Evolutionary conservation across 345 rosid species (phyloP).

Genomic region (Lepidium sativum): DNA sequence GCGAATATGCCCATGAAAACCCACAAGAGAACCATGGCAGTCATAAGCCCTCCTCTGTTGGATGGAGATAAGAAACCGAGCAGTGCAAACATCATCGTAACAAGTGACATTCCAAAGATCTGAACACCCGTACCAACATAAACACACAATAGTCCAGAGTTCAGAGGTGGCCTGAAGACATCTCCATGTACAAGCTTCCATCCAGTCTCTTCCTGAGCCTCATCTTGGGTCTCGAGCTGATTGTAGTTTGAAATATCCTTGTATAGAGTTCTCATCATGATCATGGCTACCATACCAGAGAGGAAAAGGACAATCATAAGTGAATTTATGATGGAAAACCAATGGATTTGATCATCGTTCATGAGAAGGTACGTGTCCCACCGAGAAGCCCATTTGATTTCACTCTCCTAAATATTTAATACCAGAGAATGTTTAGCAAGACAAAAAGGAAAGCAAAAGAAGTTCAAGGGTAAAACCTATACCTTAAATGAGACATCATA

Average conservation of each 20-base stretch:
- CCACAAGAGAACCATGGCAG: slow-evolving; percentile 98
- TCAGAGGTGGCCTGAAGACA: slow-evolving; percentile 82
- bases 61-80: slow-evolving; percentile 94
- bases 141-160: slow-evolving; percentile 78
- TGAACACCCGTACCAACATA: slow-evolving; percentile 95
- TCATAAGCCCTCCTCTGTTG: slow-evolving; percentile 97
- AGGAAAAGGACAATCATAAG: slow-evolving; percentile 95
- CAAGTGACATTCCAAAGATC: slow-evolving; percentile 85
- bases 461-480: background rate
- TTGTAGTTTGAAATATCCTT: slow-evolving; percentile 92
- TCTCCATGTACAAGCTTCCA: slow-evolving; percentile 99
- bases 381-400: slow-evolving; percentile 98
- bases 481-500: slow-evolving; percentile 93
- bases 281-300: slow-evolving; percentile 99
- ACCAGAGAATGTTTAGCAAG: background rate
- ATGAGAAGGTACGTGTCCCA: slow-evolving; percentile 98
- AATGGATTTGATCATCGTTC: slow-evolving; percentile 97
- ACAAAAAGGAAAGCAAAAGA: background rate
- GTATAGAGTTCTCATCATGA: slow-evolving; percentile 95
- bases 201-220: slow-evolving; percentile 97
- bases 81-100: slow-evolving; percentile 93
- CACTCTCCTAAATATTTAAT: slow-evolving; percentile 56
- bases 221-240: slow-evolving; percentile 97
- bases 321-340: slow-evolving; percentile 97
- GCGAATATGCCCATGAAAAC: slow-evolving; percentile 95